Evolutionary conservation across 148 eudicot species (phyloP).

Genomic region (Cornus controversa): DNA sequence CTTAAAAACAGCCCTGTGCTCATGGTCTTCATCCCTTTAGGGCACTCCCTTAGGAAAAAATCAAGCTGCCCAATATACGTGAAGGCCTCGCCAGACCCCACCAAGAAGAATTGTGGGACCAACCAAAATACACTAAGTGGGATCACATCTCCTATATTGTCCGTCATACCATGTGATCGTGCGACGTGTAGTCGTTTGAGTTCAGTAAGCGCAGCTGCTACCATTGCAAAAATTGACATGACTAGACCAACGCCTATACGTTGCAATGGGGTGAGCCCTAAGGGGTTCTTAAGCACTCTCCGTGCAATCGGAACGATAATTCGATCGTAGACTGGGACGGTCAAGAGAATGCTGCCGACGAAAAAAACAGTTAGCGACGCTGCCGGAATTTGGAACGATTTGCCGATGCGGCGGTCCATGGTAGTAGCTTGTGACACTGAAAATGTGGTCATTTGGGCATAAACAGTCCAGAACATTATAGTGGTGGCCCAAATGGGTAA

Average conservation of each 20-base stretch:
- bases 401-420: conserved; percentile 76
- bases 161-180: conserved; percentile 23
- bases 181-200: conserved; percentile 53
- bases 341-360: conserved; percentile 70
- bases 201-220: conserved; percentile 63
- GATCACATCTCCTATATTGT: conserved; percentile 27
- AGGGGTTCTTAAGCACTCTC: conserved; percentile 44
- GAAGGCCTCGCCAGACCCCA: conserved; percentile 92
- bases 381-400: conserved; percentile 67
- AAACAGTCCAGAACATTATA: conserved; percentile 83
- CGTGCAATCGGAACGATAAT: conserved; percentile 44
- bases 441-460: conserved; percentile 93
- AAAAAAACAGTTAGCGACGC: conserved; percentile 82
- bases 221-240: conserved; percentile 64
- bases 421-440: conserved; percentile 91
- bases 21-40: conserved; percentile 96
- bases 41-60: conserved; percentile 88
- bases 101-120: conserved; percentile 69
- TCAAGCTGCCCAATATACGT: conserved; percentile 87
- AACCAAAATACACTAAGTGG: conserved; percentile 75
- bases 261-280: conserved; percentile 72
- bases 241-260: conserved; percentile 73
- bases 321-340: conserved; percentile 71
- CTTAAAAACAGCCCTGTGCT: conserved; percentile 85
- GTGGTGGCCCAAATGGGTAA: conserved; percentile 97